These are phyloP conservation scores for Triticum turgidum DNA, from an alignment of 176 grass and related monocot genomes.

Conservation along the genomic window DNA sequence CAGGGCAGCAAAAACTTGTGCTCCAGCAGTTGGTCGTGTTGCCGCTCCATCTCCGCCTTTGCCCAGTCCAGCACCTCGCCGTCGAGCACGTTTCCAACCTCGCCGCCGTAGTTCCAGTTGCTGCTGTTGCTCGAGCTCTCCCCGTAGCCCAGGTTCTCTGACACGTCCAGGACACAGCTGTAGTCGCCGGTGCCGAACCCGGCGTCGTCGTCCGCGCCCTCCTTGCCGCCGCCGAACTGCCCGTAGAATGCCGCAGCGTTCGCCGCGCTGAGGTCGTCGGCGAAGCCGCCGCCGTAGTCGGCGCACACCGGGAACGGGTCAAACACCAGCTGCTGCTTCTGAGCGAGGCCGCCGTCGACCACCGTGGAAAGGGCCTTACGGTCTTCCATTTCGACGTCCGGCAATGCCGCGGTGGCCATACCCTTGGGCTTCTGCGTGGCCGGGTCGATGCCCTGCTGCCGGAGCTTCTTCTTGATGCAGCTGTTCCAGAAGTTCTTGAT, in stretches of 20 bases:
- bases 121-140: slow-evolving; percentile 83
- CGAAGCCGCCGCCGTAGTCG: slow-evolving; percentile 35
- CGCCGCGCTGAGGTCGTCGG: neutral
- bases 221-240: neutral
- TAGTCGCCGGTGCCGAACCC: slow-evolving; percentile 51
- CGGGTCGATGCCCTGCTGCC: neutral
- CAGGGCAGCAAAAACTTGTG: slow-evolving; percentile 51
- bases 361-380: neutral
- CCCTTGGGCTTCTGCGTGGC: neutral
- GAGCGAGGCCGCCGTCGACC: neutral
- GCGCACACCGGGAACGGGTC: slow-evolving; percentile 64
- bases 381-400: slow-evolving; percentile 1
- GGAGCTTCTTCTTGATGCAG: slow-evolving; percentile 50
- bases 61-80: slow-evolving; percentile 22
- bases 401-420: neutral
- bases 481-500: slow-evolving; percentile 93
- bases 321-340: slow-evolving; percentile 36
- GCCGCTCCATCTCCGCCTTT: neutral
- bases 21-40: slow-evolving; percentile 37
- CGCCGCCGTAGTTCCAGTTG: slow-evolving; percentile 60
- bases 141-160: slow-evolving; percentile 61
- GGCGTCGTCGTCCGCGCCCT: neutral
- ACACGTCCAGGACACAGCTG: slow-evolving; percentile 62
- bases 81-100: slow-evolving; percentile 43
- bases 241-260: slow-evolving; percentile 29